These are phyloP conservation scores for Vickermania spadyakhi DNA, from an alignment of 208 protist genomes.

Conservation along the genomic window DNA sequence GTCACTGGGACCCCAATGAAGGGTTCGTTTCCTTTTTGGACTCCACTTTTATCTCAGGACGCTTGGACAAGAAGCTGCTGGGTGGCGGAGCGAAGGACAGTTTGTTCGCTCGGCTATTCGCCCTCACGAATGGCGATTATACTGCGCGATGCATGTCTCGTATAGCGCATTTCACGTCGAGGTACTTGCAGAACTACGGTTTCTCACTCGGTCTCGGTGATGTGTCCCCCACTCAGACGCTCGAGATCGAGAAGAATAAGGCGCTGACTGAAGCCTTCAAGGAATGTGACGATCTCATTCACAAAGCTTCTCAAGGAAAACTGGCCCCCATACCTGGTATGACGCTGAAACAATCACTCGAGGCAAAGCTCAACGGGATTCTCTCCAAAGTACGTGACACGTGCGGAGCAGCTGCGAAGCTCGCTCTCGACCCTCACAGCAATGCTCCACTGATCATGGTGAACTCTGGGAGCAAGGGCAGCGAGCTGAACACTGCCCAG, in stretches of 20 bases:
- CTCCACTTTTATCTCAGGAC: slow-evolving; percentile 92
- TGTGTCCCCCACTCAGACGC: slow-evolving; percentile 86
- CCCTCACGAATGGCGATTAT: slow-evolving; percentile 65
- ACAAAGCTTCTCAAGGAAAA: slow-evolving; percentile 85
- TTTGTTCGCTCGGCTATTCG: slow-evolving; percentile 95
- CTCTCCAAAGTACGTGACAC: slow-evolving; percentile 97
- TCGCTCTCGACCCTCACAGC: slow-evolving; percentile 83
- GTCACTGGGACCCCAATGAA: slow-evolving; percentile 55
- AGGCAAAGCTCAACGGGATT: slow-evolving; percentile 91
- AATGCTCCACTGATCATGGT: slow-evolving; percentile 99
- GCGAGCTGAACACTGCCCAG: slow-evolving; percentile 99
- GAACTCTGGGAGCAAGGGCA: slow-evolving; percentile 95
- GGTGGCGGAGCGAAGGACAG: slow-evolving; percentile 92
- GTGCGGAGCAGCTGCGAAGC: slow-evolving; percentile 93
- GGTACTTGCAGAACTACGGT: slow-evolving; percentile 94
- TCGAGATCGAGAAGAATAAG: slow-evolving; percentile 87
- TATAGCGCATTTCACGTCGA: slow-evolving; percentile 91
- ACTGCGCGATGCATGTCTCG: slow-evolving; percentile 93
- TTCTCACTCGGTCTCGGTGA: slow-evolving; percentile 99
- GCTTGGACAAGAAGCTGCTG: slow-evolving; percentile 96
- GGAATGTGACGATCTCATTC: slow-evolving; percentile 89
- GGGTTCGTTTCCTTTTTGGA: slow-evolving; percentile 94
- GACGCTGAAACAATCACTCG: slow-evolving; percentile 91
- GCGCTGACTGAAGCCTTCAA: slow-evolving; percentile 92
- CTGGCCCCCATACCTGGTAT: slow-evolving; percentile 93